These are phyloP conservation scores for Domatiomyces globalis DNA, from an alignment of 2,329 filamentous ascomycete species.

Conservation along the genomic window DNA sequence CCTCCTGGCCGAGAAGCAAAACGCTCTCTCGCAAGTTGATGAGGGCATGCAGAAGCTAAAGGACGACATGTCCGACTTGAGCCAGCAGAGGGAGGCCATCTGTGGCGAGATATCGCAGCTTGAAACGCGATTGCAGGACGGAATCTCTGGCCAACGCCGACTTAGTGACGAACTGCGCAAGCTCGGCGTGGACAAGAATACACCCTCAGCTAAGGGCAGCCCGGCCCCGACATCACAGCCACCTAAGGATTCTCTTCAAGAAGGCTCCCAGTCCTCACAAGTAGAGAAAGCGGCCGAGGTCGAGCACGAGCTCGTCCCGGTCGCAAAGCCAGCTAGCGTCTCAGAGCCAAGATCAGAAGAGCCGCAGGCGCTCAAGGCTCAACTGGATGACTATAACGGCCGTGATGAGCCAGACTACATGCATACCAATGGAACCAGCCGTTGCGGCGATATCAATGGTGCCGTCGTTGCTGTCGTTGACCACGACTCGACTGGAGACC, in stretches of 20 bases:
- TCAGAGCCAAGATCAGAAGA: neutral
- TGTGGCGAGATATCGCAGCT: constrained; percentile 33
- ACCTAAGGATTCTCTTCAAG: neutral
- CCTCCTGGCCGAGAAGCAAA: constrained; percentile 23
- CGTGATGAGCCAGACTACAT: constrained; percentile 25
- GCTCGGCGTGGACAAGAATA: constrained; percentile 35
- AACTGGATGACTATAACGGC: constrained; percentile 15
- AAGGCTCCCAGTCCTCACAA: neutral
- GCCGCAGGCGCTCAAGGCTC: neutral
- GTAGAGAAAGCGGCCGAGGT: neutral
- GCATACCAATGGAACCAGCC: constrained; percentile 13
- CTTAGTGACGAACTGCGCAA: constrained; percentile 36
- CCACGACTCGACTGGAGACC: neutral
- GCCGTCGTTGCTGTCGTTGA: neutral
- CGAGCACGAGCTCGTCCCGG: neutral
- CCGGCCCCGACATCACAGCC: too few relatives aligned
- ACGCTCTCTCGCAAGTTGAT: constrained; percentile 21
- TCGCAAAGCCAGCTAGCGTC: neutral
- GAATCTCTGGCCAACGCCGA: constrained; percentile 28
- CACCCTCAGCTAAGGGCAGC: constrained; percentile 24
- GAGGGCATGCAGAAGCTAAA: constrained; percentile 5
- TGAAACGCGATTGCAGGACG: constrained; percentile 25
- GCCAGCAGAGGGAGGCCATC: constrained; percentile 27
- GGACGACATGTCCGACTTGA: constrained; percentile 6
- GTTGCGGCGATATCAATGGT: neutral